Conservation (phyloP, 2,329 filamentous ascomycete species). For the Seiridium unicorne region DNA sequence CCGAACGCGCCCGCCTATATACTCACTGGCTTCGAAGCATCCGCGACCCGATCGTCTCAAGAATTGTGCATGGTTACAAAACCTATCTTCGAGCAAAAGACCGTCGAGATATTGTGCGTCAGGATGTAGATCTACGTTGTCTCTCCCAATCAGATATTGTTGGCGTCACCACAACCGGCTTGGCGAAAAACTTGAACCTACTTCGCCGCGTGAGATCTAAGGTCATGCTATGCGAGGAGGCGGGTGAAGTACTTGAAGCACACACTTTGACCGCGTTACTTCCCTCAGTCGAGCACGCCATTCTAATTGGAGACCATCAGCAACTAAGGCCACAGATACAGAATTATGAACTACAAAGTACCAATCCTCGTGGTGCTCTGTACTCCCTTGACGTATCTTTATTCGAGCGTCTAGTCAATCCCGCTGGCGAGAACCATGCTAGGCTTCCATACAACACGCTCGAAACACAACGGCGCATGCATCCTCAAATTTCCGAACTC, state of each 20-base stretch:
- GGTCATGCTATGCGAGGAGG: conserved; percentile 66
- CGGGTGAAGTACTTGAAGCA: conserved; percentile 65
- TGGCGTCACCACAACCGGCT: conserved; percentile 58
- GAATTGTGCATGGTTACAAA: too few species aligned
- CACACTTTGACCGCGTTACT: conserved; percentile 60
- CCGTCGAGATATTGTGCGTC: conserved; percentile 15
- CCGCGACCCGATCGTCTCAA: conserved; percentile 15
- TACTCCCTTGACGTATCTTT: conserved; percentile 59
- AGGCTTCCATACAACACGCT: conserved; percentile 33
- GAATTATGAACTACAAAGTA: conserved; percentile 51
- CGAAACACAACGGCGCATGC: conserved; percentile 58
- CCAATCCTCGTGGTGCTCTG: conserved; percentile 42
- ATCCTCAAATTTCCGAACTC: conserved; percentile 53
- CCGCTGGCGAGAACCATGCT: conserved; percentile 18
- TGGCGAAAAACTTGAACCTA: conserved; percentile 49
- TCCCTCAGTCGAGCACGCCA: conserved; percentile 58
- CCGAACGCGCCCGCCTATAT: conserved; percentile 24
- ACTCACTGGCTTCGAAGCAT: conserved; percentile 26
- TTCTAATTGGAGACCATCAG: conserved; percentile 63
- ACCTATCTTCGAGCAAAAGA: too few species aligned
- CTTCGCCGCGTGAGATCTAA: conserved; percentile 50
- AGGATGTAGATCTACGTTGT: conserved; percentile 34
- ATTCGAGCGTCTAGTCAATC: conserved; percentile 56
- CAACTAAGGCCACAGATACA: conserved; percentile 60
- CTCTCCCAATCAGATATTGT: conserved; percentile 45